Base-by-base conservation (phyloP, 768 basidiomycete species). In the Suillus fuscotomentosus region DNA sequence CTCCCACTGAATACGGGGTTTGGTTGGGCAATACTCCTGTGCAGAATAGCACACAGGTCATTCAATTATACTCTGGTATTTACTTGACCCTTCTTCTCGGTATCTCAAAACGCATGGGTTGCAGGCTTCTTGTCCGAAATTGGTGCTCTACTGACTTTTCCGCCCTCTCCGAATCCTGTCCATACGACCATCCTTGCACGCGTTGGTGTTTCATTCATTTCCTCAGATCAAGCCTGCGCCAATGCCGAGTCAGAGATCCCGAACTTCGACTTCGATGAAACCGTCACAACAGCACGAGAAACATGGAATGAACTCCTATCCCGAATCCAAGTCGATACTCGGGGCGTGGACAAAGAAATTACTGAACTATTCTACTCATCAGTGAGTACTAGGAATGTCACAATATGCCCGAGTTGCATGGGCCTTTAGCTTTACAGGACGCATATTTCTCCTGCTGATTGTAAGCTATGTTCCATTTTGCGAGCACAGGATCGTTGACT, bases 161-260 rank as follows among this genome's bases (percentile, higher is more conserved):
- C 70, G 1, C 84, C 81, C 6, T 75, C 79, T 27, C 79, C 81
- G 0, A 62, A 69, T 7, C 68, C 71, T n/a, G 60, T 65, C 13
- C 67, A 65, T n/a, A 84, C 83, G 1, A 76, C 80, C 1, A 83
- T 89, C 63, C 77, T 87, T 24, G 86, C 79, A 1, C 84, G 87
- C n/a, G 82, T 85, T 4, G 87, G 88, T n/a, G 82, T 89, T 7
- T 88, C 87, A 0, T 82, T 88, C 67, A 84, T 88, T 60, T 88
- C 87, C 5, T 76, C 78, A 24, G 79, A 79, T 1, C 87, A 88
- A 67, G 88, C 88, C 0, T 89, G 87, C 68, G 67, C 75, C 3
- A 88, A 86, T 65, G 87, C 87, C 3, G 83, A 86, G 65, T 77
- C 81, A 51, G 88, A 89, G 69, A 86, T 89, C 8, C 83, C 84